A percentile compares a stretch with the other conserved stretches of the same genome.
Conservation (phyloP, 176 grass and related monocot genomes). For the Alloteropsis semialata region DNA sequence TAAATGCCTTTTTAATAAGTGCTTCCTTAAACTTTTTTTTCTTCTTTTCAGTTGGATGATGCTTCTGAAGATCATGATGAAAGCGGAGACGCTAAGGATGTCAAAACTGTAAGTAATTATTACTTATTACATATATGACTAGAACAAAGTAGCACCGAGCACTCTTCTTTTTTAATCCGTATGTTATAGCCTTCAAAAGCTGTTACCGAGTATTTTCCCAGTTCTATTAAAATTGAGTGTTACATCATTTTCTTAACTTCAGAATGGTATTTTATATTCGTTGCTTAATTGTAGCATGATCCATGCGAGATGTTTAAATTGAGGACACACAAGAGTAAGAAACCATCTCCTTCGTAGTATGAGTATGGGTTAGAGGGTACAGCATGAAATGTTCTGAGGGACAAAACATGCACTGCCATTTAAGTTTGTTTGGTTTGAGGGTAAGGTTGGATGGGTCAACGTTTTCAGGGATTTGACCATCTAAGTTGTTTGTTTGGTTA, state of each 20-base stretch:
- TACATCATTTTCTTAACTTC: neutral
- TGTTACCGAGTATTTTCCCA: neutral
- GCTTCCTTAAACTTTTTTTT: neutral
- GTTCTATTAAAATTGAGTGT: neutral
- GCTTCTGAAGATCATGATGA: neutral
- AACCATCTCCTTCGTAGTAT: neutral
- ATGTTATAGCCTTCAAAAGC: slow-evolving; percentile 1
- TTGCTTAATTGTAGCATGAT: neutral
- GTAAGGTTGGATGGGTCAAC: neutral
- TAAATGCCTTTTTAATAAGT: neutral
- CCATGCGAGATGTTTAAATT: neutral
- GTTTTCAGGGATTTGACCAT: neutral
- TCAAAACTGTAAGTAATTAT: slow-evolving; percentile 20
- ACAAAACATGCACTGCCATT: neutral
- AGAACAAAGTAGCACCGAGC: neutral
- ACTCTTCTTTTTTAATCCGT: neutral
- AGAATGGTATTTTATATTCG: neutral
- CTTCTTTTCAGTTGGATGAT: slow-evolving; percentile 30
- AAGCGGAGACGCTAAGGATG: neutral
- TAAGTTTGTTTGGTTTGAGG: neutral
- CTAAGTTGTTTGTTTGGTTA: neutral
- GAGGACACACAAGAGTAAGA: neutral
- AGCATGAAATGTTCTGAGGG: neutral
- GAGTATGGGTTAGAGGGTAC: neutral
- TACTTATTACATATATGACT: neutral